Evolutionary conservation across 495 filamentous ascomycete genomes (phyloP).

Genomic region (Copromyces sp.): DNA sequence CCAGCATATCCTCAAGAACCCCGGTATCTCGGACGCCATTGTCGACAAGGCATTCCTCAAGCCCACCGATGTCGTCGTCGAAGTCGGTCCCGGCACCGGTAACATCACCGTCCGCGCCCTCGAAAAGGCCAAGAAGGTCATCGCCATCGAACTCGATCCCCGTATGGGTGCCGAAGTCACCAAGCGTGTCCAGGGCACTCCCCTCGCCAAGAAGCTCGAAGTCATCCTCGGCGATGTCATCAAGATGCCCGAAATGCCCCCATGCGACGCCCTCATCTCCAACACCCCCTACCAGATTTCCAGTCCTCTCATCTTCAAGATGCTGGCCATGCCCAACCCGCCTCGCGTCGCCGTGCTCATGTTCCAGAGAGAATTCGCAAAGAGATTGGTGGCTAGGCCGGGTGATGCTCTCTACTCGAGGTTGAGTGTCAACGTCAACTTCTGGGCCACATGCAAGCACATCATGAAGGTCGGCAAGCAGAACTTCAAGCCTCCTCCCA

Average conservation of each 20-base stretch:
- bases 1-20: constrained; percentile 95
- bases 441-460: constrained; percentile 81
- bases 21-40: constrained; percentile 81
- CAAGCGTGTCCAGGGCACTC: constrained; percentile 82
- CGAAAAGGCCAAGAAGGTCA: constrained; percentile 74
- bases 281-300: constrained; percentile 96
- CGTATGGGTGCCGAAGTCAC: constrained; percentile 95
- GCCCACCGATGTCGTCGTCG: constrained; percentile 63
- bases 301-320: constrained; percentile 83
- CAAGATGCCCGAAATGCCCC: constrained; percentile 67
- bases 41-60: constrained; percentile 78
- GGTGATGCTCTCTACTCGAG: constrained; percentile 76
- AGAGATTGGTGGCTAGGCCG: constrained; percentile 21
- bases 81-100: constrained; percentile 31
- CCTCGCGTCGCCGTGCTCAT: constrained; percentile 75
- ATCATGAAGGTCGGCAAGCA: constrained; percentile 87
- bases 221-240: constrained; percentile 88
- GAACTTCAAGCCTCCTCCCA: constrained; percentile 90
- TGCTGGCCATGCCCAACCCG: constrained; percentile 62
- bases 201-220: constrained; percentile 68
- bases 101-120: constrained; percentile 75
- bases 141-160: constrained; percentile 86
- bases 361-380: constrained; percentile 35
- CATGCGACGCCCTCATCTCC: constrained; percentile 84
- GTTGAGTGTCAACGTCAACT: constrained; percentile 83